These are phyloP conservation scores for Colletotrichum lupini DNA, from an alignment of 2,329 filamentous ascomycete species.

Conservation along the genomic window DNA sequence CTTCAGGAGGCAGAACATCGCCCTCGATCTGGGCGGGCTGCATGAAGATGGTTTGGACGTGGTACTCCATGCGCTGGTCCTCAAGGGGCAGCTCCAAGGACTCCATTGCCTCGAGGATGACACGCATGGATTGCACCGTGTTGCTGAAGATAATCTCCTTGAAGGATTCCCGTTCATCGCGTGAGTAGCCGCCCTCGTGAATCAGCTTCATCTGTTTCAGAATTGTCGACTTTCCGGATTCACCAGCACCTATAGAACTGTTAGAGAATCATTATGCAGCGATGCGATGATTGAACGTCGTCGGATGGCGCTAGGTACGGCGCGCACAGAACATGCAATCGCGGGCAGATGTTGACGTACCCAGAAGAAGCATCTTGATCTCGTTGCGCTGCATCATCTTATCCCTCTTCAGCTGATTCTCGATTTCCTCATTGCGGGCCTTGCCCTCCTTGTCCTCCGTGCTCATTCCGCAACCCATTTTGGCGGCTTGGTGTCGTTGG, in stretches of 20 bases:
- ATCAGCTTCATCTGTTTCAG: constrained; percentile 99
- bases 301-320: not conserved
- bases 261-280: not conserved
- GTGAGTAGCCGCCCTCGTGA: constrained; percentile 97
- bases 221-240: constrained; percentile 95
- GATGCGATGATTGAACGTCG: not conserved
- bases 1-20: constrained; percentile 92
- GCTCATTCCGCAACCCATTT: constrained; percentile 99
- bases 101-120: constrained; percentile 77
- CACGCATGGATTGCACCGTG: constrained; percentile 76
- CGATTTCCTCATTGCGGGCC: constrained; percentile 99
- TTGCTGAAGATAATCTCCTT: constrained; percentile 80
- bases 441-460: constrained; percentile 99
- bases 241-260: constrained; percentile 82
- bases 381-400: constrained; percentile 99
- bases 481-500: constrained; percentile 58
- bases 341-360: constrained; percentile 59
- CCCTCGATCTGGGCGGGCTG: constrained; percentile 97
- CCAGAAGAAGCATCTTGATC: constrained; percentile 99
- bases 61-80: constrained; percentile 93
- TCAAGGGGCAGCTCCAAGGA: constrained; percentile 83
- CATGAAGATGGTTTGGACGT: constrained; percentile 99
- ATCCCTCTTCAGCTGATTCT: constrained; percentile 98
- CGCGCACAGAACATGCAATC: not conserved
- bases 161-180: constrained; percentile 81